Evolutionary conservation across 148 eudicot genomes (phyloP).

Genomic region (Spergularia marina): DNA sequence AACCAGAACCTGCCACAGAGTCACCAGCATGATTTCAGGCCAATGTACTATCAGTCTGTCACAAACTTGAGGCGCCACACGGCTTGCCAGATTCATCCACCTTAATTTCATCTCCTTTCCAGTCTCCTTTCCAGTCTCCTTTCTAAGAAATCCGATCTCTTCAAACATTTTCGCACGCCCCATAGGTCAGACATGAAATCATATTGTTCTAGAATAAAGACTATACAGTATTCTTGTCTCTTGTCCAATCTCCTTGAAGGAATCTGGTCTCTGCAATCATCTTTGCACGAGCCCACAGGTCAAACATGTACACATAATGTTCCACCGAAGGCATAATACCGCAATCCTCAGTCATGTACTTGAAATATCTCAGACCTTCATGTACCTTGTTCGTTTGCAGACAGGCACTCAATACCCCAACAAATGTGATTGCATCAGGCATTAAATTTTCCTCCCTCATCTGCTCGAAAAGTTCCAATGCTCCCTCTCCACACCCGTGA

Average conservation of each 20-base stretch:
- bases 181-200: conserved; percentile 44
- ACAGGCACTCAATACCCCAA: conserved; percentile 61
- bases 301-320: conserved; percentile 47
- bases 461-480: conserved; percentile 39
- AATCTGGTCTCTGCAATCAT: conserved; percentile 8
- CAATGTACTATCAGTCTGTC: neutral
- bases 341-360: conserved; percentile 46
- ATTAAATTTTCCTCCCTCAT: conserved; percentile 45
- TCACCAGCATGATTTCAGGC: neutral
- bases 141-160: neutral
- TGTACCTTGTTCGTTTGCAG: conserved; percentile 40
- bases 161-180: conserved; percentile 24
- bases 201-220: conserved; percentile 49
- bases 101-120: conserved; percentile 1
- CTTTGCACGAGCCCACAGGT: conserved; percentile 35
- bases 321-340: conserved; percentile 49
- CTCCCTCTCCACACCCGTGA: conserved; percentile 61
- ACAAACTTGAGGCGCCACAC: neutral
- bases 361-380: conserved; percentile 37
- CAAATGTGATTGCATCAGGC: conserved; percentile 69
- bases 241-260: conserved; percentile 14
- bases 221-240: conserved; percentile 35
- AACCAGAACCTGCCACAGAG: neutral
- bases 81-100: neutral
- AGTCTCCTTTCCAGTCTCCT: neutral